phyloP scores from a whole-genome alignment of 2,329 filamentous ascomycete species.

The Venturia asperata region DNA sequence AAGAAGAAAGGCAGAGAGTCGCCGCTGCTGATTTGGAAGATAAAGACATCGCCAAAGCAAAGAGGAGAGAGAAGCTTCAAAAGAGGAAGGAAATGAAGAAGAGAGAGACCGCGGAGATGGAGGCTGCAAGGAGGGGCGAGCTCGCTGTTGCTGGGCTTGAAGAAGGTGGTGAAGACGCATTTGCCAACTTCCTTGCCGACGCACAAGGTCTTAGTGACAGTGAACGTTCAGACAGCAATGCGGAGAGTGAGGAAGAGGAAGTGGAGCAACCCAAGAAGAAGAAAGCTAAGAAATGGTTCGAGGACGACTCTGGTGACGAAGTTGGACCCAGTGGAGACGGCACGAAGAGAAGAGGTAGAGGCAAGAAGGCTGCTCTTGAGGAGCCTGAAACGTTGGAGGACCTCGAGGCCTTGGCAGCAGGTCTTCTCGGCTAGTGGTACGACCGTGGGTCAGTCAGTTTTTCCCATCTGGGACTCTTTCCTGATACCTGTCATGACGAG shows the following conservation, averaged over 20 bases:
- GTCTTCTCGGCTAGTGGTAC: slow-evolving; percentile 47
- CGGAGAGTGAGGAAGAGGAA: slow-evolving; percentile 51
- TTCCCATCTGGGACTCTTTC: neutral
- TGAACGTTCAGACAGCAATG: slow-evolving; percentile 40
- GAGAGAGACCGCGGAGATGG: slow-evolving; percentile 44
- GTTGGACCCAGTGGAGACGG: slow-evolving; percentile 36
- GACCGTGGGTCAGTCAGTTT: neutral
- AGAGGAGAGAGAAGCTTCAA: slow-evolving; percentile 67
- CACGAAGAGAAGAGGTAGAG: slow-evolving; percentile 46
- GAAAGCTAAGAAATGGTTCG: slow-evolving; percentile 67
- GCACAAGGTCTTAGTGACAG: slow-evolving; percentile 27
- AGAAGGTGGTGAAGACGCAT: slow-evolving; percentile 32
- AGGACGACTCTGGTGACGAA: slow-evolving; percentile 54
- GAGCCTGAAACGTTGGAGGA: slow-evolving; percentile 75
- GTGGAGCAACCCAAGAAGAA: slow-evolving; percentile 48
- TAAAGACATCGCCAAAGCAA: slow-evolving; percentile 71
- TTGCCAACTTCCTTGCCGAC: slow-evolving; percentile 39
- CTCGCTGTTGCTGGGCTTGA: slow-evolving; percentile 34
- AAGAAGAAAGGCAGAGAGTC: slow-evolving; percentile 65
- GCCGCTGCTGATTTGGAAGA: slow-evolving; percentile 71
- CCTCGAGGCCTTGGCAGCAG: slow-evolving; percentile 68
- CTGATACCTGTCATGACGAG: neutral
- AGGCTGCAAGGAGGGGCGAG: slow-evolving; percentile 55
- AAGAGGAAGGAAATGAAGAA: slow-evolving; percentile 63
- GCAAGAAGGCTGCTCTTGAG: slow-evolving; percentile 48